A percentile compares a stretch with the other conserved stretches of the same genome.
Evolutionary conservation across 2,329 filamentous ascomycete species (phyloP).

Genomic region (Pseudocercospora macadamiae): DNA sequence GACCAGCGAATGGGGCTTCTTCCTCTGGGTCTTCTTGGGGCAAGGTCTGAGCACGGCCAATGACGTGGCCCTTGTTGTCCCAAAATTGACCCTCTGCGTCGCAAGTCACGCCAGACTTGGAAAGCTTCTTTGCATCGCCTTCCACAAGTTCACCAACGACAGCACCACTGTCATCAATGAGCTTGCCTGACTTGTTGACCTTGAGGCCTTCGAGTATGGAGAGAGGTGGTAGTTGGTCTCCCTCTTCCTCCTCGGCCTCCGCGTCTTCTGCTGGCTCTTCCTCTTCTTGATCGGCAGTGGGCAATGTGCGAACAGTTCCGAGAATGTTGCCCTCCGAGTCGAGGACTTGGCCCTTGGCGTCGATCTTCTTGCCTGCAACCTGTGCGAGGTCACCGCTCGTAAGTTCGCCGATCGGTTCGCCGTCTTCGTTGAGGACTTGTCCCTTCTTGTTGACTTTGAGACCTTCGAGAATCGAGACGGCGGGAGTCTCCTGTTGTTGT

Average conservation of each 20-base stretch:
- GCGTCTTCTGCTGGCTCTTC: constrained; percentile 31
- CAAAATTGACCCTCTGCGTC: constrained; percentile 56
- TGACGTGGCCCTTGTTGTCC: constrained; percentile 58
- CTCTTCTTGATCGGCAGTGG: constrained; percentile 38
- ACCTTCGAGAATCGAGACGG: constrained; percentile 53
- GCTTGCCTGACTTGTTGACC: constrained; percentile 56
- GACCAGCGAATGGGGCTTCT: constrained; percentile 54
- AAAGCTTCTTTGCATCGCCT: constrained; percentile 57
- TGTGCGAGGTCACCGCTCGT: constrained; percentile 61
- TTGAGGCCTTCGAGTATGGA: constrained; percentile 54
- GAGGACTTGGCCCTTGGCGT: constrained; percentile 65
- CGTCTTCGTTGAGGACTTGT: constrained; percentile 56
- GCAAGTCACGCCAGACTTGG: constrained; percentile 49
- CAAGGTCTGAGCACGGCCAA: constrained; percentile 54
- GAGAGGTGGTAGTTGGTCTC: constrained; percentile 48
- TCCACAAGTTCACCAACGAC: constrained; percentile 55
- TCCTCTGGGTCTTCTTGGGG: constrained; percentile 51
- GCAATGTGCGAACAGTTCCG: constrained; percentile 58
- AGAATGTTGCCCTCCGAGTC: constrained; percentile 64
- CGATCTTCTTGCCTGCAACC: constrained; percentile 66
- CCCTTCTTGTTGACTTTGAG: constrained; percentile 64
- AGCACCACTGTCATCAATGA: constrained; percentile 50
- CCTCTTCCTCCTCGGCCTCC: constrained; percentile 37
- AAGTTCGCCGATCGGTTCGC: constrained; percentile 57
- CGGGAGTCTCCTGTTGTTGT: constrained; percentile 34